These are phyloP conservation scores for Musa acuminata DNA, from an alignment of 176 grass and related monocot species.

Conservation along the genomic window DNA sequence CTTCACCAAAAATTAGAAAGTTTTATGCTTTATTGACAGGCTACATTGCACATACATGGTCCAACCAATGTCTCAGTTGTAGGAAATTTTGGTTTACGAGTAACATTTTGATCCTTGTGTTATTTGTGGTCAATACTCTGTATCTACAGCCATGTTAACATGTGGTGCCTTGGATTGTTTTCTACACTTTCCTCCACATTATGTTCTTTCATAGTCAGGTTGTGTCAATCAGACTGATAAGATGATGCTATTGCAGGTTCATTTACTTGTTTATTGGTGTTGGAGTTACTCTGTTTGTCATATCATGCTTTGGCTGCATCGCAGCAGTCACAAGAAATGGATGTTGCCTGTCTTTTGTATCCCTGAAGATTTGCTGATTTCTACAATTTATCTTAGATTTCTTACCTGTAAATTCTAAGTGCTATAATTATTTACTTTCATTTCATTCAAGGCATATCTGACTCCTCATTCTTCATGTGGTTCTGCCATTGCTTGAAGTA, in stretches of 20 bases:
- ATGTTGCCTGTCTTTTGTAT: neutral
- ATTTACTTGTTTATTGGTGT: slow-evolving; percentile 1
- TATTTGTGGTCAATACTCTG: too few relatives aligned
- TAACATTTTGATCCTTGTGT: too few relatives aligned
- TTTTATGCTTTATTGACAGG: too few relatives aligned
- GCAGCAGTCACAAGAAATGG: neutral
- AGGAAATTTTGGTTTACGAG: too few relatives aligned
- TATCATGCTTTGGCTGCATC: neutral
- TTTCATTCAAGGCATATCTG: neutral
- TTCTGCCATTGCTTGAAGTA: too few relatives aligned
- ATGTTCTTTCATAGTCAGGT: neutral
- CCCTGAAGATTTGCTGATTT: neutral
- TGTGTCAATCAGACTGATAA: neutral
- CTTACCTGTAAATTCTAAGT: too few relatives aligned
- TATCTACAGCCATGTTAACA: neutral
- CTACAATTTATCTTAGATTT: neutral
- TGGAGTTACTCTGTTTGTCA: neutral
- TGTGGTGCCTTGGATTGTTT: neutral
- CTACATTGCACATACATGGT: too few relatives aligned
- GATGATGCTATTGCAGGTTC: neutral
- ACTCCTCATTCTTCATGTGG: too few relatives aligned
- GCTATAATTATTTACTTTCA: neutral
- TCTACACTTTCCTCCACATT: neutral
- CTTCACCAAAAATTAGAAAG: too few relatives aligned
- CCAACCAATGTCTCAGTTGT: too few relatives aligned